phyloP scores from a whole-genome alignment of 2,329 filamentous ascomycete species.

The Thielaviopsis punctulata region DNA sequence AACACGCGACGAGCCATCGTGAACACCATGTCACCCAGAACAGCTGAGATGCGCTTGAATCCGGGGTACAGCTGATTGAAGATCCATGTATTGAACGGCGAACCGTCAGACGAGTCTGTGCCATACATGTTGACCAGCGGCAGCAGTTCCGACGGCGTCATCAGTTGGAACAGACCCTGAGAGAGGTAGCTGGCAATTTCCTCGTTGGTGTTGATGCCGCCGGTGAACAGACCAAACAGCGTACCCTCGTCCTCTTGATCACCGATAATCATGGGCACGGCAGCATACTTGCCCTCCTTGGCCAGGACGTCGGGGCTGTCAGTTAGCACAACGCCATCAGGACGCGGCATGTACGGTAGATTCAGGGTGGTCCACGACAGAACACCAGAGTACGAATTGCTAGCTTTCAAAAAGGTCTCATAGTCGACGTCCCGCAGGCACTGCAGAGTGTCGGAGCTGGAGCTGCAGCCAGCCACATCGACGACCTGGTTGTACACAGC shows the following conservation, averaged over 20 bases:
- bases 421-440: conserved; percentile 39
- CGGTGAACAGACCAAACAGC: conserved; percentile 40
- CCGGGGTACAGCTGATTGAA: conserved; percentile 46
- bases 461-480: conserved; percentile 33
- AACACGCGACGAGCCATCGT: conserved; percentile 23
- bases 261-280: conserved; percentile 45
- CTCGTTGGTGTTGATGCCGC: conserved; percentile 37
- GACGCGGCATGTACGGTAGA: conserved; percentile 43
- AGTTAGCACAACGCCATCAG: conserved; percentile 37
- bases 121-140: conserved; percentile 36
- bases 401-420: conserved; percentile 34
- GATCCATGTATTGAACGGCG: conserved; percentile 39
- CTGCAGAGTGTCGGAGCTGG: conserved; percentile 29
- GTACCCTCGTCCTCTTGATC: conserved; percentile 51
- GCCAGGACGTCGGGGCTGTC: conserved; percentile 34
- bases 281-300: conserved; percentile 31
- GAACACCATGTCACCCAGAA: conserved; percentile 47
- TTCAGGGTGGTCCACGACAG: conserved; percentile 39
- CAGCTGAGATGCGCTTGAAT: conserved; percentile 45
- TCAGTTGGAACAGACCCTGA: conserved; percentile 30
- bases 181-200: conserved; percentile 36
- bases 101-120: conserved; percentile 34
- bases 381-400: conserved; percentile 39
- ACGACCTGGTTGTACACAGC: conserved; percentile 35
- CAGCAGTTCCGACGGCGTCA: conserved; percentile 23